These are phyloP conservation scores for Apiospora aurea DNA, from an alignment of 2,329 filamentous ascomycete species.

Conservation along the genomic window DNA sequence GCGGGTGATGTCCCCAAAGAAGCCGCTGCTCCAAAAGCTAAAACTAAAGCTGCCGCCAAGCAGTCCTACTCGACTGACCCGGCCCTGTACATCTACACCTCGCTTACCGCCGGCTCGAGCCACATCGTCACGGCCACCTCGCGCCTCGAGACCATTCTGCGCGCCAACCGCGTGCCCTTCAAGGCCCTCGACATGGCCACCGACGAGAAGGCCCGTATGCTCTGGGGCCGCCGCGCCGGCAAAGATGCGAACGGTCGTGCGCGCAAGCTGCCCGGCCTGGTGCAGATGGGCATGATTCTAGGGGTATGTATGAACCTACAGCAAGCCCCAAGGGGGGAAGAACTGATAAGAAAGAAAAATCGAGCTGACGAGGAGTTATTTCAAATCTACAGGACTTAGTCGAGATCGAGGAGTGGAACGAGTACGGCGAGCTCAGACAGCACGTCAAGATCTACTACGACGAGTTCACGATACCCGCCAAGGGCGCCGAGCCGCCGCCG, in stretches of 20 bases:
- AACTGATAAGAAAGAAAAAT: not conserved
- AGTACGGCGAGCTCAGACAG: conserved; percentile 93
- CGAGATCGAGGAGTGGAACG: conserved; percentile 98
- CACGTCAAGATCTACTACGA: conserved; percentile 76
- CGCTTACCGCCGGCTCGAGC: conserved; percentile 91
- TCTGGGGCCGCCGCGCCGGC: conserved; percentile 85
- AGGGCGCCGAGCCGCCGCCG: conserved; percentile 58
- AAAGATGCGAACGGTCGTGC: conserved; percentile 67
- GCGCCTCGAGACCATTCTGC: conserved; percentile 93
- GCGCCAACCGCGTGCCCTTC: conserved; percentile 93
- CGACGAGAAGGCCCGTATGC: conserved; percentile 84
- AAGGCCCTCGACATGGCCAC: conserved; percentile 90
- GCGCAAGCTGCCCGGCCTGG: conserved; percentile 86
- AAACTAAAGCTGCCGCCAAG: conserved; percentile 18
- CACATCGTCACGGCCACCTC: conserved; percentile 97
- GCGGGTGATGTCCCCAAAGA: conserved; percentile 23
- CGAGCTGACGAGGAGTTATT: not conserved
- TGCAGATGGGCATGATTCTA: conserved; percentile 85
- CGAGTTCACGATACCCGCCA: conserved; percentile 64
- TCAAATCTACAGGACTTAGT: conserved; percentile 77
- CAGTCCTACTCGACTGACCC: conserved; percentile 65
- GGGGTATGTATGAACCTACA: conserved; percentile 74
- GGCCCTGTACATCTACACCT: conserved; percentile 93
- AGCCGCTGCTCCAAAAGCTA: not conserved
- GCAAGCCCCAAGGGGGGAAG: not conserved